Conservation (phyloP, 306 rosid genomes). For the Vicia sativa region DNA sequence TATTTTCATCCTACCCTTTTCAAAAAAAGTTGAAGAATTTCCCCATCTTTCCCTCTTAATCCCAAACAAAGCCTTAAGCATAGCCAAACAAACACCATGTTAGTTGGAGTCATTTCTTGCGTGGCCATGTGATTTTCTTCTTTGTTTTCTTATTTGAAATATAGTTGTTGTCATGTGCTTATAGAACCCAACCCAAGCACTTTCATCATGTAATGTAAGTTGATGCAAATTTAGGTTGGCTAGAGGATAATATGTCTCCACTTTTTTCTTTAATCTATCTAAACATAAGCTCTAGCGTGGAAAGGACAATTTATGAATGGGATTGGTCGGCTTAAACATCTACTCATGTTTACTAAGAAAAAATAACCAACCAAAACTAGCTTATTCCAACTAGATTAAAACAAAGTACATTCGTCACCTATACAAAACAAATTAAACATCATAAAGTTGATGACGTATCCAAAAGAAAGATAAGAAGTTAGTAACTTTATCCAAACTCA, state of each 20-base stretch:
- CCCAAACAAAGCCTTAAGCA: not conserved
- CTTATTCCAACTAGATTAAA: slow-evolving; percentile 7
- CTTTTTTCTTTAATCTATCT: slow-evolving; percentile 24
- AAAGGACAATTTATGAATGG: slow-evolving; percentile 40
- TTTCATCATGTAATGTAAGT: slow-evolving; percentile 8
- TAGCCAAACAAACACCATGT: slow-evolving; percentile 23
- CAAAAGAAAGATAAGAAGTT: slow-evolving; percentile 23
- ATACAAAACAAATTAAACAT: slow-evolving; percentile 19
- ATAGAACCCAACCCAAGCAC: slow-evolving; percentile 39
- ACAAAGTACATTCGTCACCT: slow-evolving; percentile 20
- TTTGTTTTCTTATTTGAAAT: not conserved
- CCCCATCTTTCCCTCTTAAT: not conserved
- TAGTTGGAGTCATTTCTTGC: slow-evolving; percentile 27
- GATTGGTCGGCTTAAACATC: slow-evolving; percentile 40
- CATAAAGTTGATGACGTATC: not conserved
- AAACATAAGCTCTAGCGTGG: not conserved
- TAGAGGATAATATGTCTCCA: slow-evolving; percentile 4
- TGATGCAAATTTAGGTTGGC: slow-evolving; percentile 28
- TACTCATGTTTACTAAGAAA: slow-evolving; percentile 9
- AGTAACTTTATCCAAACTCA: not conserved
- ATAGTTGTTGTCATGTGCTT: slow-evolving; percentile 40
- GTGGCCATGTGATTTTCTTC: slow-evolving; percentile 41
- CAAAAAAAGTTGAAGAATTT: not conserved
- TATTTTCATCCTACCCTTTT: too few species aligned
- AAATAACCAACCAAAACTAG: slow-evolving; percentile 6